phyloP scores from a whole-genome alignment of 2,329 filamentous ascomycete genomes.

The Claviceps humidiphila region DNA sequence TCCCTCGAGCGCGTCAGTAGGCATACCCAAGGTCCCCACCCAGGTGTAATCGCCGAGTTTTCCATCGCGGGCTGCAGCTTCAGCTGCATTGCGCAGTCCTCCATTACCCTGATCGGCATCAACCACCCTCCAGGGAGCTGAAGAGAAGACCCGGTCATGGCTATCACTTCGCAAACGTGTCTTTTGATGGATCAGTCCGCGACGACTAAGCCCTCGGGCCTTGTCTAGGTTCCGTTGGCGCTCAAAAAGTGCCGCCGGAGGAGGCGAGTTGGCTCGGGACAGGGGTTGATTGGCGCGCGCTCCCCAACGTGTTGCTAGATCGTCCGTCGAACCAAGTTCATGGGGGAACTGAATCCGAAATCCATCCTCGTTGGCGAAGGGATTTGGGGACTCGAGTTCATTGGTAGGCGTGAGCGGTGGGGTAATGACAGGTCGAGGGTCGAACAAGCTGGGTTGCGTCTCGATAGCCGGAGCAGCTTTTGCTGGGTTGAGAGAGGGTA shows the following conservation, averaged over 20 bases:
- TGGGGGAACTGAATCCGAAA: conserved; percentile 42
- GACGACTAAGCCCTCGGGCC: conserved; percentile 42
- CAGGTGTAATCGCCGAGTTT: conserved; percentile 66
- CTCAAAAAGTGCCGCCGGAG: conserved; percentile 63
- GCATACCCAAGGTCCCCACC: conserved; percentile 89
- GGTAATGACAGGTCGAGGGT: conserved; percentile 32
- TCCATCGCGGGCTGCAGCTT: conserved; percentile 59
- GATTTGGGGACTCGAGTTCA: conserved; percentile 30
- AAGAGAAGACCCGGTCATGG: conserved; percentile 58
- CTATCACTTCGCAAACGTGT: conserved; percentile 42
- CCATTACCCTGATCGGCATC: conserved; percentile 86
- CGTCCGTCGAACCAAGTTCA: conserved; percentile 50
- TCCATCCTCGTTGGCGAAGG: conserved; percentile 46
- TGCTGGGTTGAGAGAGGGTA: conserved; percentile 14
- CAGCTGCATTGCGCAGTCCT: conserved; percentile 76
- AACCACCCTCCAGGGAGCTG: conserved; percentile 72
- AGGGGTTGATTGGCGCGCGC: conserved; percentile 62
- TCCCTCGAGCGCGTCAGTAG: conserved; percentile 69
- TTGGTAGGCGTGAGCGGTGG: conserved; percentile 43
- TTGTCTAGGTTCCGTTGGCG: conserved; percentile 46
- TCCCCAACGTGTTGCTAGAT: conserved; percentile 67
- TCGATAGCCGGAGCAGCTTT: conserved; percentile 15
- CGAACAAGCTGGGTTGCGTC: conserved; percentile 40
- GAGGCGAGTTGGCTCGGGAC: conserved; percentile 60
- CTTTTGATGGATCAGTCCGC: conserved; percentile 43